Conservation (phyloP, 768 basidiomycete genomes). For the Suillus variegatus region DNA sequence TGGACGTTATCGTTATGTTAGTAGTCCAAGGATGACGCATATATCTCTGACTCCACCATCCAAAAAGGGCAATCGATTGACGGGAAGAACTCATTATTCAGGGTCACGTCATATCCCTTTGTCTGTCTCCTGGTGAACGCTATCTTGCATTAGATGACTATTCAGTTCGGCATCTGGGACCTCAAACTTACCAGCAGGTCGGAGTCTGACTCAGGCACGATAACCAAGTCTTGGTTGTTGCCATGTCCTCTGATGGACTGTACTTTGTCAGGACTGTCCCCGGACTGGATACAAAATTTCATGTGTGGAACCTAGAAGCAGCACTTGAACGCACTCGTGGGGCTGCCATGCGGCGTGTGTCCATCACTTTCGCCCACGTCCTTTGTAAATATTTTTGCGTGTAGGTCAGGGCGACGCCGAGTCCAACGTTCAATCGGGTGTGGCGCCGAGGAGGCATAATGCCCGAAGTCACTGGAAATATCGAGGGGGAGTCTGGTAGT, state of each 20-base stretch:
- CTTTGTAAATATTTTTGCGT: neutral
- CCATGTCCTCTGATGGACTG: conserved; percentile 77
- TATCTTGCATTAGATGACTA: neutral
- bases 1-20: neutral
- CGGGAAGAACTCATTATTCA: neutral
- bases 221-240: conserved; percentile 75
- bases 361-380: neutral
- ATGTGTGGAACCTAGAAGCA: conserved; percentile 77
- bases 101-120: neutral
- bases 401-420: no score
- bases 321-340: neutral
- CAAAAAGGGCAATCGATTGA: neutral
- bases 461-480: no score
- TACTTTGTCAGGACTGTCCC: conserved; percentile 66
- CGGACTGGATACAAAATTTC: conserved; percentile 71
- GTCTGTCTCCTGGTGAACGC: neutral
- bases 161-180: conserved; percentile 2
- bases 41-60: neutral
- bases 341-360: neutral
- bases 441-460: no score
- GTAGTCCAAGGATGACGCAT: neutral
- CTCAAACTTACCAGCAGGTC: neutral
- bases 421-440: no score
- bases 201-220: conserved; percentile 64
- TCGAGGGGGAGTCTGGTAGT: no score